Base-by-base conservation (phyloP, 371 early-diverging fungal species). In the Amoeboaphelidium occidentale region DNA sequence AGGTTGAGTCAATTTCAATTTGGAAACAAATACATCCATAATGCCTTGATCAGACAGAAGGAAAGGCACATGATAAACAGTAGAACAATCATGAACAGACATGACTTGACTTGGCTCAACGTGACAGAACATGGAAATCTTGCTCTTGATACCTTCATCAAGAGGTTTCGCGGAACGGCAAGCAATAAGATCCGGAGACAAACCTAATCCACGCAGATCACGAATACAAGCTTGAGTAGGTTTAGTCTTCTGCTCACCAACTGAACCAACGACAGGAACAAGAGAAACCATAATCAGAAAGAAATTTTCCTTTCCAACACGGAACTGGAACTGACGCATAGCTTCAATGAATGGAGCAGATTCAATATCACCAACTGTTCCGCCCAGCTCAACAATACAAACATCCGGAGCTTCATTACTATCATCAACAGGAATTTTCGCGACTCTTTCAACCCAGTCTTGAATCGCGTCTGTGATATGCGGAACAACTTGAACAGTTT, bases 211-310 rank as follows among this genome's bases (percentile, higher is more conserved):
- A 58, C 94, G 78, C 43, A 94, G 71, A 56, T 94, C 92, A 52
- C 92, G 79, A 43, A 94, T 78, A 43, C 87, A 84, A 45, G 82
- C 78, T 65, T 98, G 98, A 4, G 97, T 93, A 48, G 94, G 96
- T 75, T 97, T 97, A 27, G 97, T 97, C 76, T 99, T 98, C 65
- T 96, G 94, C 61, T 97, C 97, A 49, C 88, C 90, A 25, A 92
- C 93, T 2, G 84, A 77, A 23, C 97, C 97, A 25, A 99, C 85
- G 2, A 94, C 81, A 44, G 97, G 94, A 1, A 98, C 78, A 48
- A 97, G 72, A 21, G 97, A 96, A 14, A 98, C 97, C 58, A 92
- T 92, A 55, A 97, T 87, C 57, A 94, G 62, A 52, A 81, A 81
- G 60, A 96, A 96, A 74, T 96, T 93, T 42, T 88, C 88, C 55